Percentiles rank a stretch among this genome's conserved stretches.
Conservation (phyloP, 257 asterid species). For the Solanum rostratum region DNA sequence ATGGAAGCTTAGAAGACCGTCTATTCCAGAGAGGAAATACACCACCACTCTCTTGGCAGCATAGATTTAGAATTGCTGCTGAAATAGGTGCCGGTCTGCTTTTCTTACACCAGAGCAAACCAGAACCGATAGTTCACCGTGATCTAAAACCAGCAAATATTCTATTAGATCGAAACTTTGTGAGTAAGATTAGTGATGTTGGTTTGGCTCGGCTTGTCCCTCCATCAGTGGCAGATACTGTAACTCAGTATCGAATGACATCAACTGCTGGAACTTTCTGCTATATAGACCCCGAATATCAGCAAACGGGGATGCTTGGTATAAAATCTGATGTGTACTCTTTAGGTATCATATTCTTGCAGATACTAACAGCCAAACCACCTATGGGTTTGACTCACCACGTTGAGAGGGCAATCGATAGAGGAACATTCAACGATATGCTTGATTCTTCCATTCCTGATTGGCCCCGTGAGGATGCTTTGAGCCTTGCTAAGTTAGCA, state of each 20-base stretch:
- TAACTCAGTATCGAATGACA: constrained; percentile 86
- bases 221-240: constrained; percentile 66
- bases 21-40: constrained; percentile 50
- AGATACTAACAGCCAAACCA: constrained; percentile 61
- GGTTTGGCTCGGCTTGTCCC: constrained; percentile 96
- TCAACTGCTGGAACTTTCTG: constrained; percentile 95
- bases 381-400: constrained; percentile 87
- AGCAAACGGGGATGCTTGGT: constrained; percentile 96
- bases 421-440: constrained; percentile 46
- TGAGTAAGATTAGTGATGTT: constrained; percentile 82
- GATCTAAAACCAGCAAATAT: constrained; percentile 86
- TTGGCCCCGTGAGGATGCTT: constrained; percentile 80
- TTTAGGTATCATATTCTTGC: constrained; percentile 70
- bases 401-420: constrained; percentile 65
- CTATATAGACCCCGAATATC: constrained; percentile 95
- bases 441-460: constrained; percentile 54
- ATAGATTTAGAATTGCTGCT: constrained; percentile 70
- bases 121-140: constrained; percentile 89
- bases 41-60: constrained; percentile 77
- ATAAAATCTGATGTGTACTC: constrained; percentile 88
- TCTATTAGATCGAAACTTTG: constrained; percentile 72
- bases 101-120: constrained; percentile 89
- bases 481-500: constrained; percentile 47
- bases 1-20: constrained; percentile 88
- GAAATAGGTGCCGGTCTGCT: constrained; percentile 80